Percentiles rank a stretch among this genome's conserved stretches.
Evolutionary conservation across 768 basidiomycete genomes (phyloP).

Genomic region (Agrocybe chaxingu): DNA sequence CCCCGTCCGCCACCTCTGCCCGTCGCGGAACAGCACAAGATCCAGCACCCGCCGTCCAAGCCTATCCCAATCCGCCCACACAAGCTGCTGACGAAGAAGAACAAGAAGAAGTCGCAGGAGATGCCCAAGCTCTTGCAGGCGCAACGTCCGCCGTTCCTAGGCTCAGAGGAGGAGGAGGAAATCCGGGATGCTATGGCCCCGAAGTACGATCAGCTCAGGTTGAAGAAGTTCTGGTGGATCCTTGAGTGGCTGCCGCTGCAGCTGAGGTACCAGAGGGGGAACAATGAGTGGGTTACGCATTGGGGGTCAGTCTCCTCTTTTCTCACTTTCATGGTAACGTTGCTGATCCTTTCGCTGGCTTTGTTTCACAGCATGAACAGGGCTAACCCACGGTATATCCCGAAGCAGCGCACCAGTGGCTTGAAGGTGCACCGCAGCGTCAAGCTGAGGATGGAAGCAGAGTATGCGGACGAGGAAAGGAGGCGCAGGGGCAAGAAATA

Average conservation of each 20-base stretch:
- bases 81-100: constrained; percentile 16
- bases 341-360: neutral
- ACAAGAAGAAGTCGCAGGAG: constrained; percentile 10
- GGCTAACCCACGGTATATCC: constrained; percentile 36
- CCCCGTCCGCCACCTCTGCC: constrained; percentile 34
- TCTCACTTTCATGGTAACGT: neutral
- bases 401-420: constrained; percentile 32
- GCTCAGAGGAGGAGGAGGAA: constrained; percentile 61
- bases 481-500: constrained; percentile 27
- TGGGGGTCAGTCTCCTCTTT: constrained; percentile 24
- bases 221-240: constrained; percentile 59
- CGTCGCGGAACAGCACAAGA: constrained; percentile 13
- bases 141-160: constrained; percentile 17
- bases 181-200: constrained; percentile 54
- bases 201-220: constrained; percentile 55
- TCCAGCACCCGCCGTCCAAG: constrained; percentile 22
- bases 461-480: constrained; percentile 28
- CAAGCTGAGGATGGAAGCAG: constrained; percentile 51
- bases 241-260: constrained; percentile 54
- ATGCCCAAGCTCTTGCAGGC: constrained; percentile 11
- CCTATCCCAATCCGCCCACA: constrained; percentile 22
- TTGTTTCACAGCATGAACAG: constrained; percentile 30
- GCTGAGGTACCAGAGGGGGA: constrained; percentile 33
- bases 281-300: constrained; percentile 34
- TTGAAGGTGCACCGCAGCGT: constrained; percentile 53